Conservation (phyloP, 2,329 filamentous ascomycete genomes). For the Neonectria magnoliae region DNA sequence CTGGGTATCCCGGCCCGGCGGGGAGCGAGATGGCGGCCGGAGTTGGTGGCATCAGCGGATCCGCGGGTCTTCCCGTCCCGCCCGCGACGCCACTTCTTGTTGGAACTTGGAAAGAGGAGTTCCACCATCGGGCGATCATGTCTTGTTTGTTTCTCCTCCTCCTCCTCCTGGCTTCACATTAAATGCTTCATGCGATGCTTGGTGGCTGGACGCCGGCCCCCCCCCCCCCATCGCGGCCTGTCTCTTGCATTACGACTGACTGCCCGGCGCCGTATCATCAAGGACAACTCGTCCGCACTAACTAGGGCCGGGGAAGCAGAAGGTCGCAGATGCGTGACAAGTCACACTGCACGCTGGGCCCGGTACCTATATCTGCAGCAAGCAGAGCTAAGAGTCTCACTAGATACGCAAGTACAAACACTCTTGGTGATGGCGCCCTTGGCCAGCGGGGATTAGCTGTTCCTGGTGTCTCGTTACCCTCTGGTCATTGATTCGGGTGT, state of each 20-base stretch:
- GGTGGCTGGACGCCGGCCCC: not conserved
- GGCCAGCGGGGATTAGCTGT: slow-evolving; percentile 7
- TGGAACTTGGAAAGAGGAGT: slow-evolving; percentile 8
- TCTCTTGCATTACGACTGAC: not conserved
- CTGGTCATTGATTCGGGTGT: slow-evolving; percentile 14
- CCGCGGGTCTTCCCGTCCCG: slow-evolving; percentile 41
- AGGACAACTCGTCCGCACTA: slow-evolving; percentile 17
- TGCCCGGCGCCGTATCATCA: not conserved
- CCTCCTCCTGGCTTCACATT: not conserved
- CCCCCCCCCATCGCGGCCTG: not conserved
- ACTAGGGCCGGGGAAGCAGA: slow-evolving; percentile 39
- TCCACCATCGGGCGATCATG: slow-evolving; percentile 11
- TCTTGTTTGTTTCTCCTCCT: not conserved
- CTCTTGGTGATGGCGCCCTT: not conserved
- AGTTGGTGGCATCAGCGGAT: slow-evolving; percentile 35
- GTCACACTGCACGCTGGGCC: slow-evolving; percentile 28
- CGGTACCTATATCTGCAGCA: slow-evolving; percentile 11
- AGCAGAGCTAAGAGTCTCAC: not conserved
- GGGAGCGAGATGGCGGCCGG: slow-evolving; percentile 12
- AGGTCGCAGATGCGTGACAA: slow-evolving; percentile 36
- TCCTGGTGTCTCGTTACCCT: not conserved
- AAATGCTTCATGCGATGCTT: not conserved
- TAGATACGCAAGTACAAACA: not conserved
- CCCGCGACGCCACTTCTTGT: slow-evolving; percentile 35
- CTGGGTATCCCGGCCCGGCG: slow-evolving; percentile 17